phyloP scores from a whole-genome alignment of 352 stramenopile species.

The Phytophthora quininea region DNA sequence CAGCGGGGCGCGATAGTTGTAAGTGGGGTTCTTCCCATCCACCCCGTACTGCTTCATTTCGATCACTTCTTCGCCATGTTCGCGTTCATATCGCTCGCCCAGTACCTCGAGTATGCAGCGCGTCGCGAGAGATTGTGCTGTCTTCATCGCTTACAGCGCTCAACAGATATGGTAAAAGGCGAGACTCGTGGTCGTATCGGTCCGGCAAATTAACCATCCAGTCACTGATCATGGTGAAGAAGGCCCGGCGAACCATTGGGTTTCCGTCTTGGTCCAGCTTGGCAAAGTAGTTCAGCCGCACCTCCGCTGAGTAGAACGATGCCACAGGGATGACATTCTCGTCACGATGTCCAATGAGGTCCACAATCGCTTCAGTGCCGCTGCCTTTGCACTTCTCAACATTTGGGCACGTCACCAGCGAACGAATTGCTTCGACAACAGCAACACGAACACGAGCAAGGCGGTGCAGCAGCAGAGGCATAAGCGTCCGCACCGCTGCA shows the following conservation, averaged over 20 bases:
- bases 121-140: conserved; percentile 45
- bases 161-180: conserved; percentile 95
- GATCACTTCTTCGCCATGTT: conserved; percentile 86
- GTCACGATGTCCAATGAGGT: conserved; percentile 94
- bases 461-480: conserved; percentile 90
- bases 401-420: conserved; percentile 86
- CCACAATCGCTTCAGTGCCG: conserved; percentile 94
- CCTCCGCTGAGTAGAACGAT: conserved; percentile 92
- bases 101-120: conserved; percentile 72
- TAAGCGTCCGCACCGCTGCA: conserved; percentile 78
- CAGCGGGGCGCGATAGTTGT: conserved; percentile 86
- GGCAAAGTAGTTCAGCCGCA: conserved; percentile 94
- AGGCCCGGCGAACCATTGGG: conserved; percentile 73
- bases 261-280: conserved; percentile 91
- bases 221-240: conserved; percentile 88
- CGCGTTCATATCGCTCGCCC: conserved; percentile 62
- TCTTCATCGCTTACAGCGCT: conserved; percentile 85
- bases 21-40: conserved; percentile 86
- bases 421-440: conserved; percentile 81
- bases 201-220: conserved; percentile 93
- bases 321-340: conserved; percentile 95
- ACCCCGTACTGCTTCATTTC: conserved; percentile 95
- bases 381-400: conserved; percentile 93
- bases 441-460: conserved; percentile 90
- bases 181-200: conserved; percentile 93